These are phyloP conservation scores for Cercis canadensis DNA, from an alignment of 306 rosid species.

Conservation along the genomic window DNA sequence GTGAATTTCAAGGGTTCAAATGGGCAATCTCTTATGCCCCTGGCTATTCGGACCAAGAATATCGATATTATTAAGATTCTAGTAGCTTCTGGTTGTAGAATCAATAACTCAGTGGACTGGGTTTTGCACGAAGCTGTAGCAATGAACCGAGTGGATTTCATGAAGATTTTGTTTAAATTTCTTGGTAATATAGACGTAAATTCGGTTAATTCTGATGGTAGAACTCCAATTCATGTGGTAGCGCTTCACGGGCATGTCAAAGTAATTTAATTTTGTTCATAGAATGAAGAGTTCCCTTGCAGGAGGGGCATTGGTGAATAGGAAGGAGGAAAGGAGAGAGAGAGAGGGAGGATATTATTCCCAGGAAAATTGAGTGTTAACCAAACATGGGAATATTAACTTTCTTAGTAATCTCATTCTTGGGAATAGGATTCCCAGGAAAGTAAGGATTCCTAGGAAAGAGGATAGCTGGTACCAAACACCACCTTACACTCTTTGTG, in stretches of 20 bases:
- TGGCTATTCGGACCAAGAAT: conserved; percentile 50
- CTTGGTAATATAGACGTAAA: conserved; percentile 46
- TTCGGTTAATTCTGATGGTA: conserved; percentile 44
- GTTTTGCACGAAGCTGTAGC: conserved; percentile 65
- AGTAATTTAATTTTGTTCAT: conserved; percentile 41
- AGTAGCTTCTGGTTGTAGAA: conserved; percentile 43
- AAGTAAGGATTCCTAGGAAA: too few relatives aligned
- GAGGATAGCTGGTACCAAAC: too few relatives aligned
- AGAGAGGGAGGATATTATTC: too few relatives aligned
- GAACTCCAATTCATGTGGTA: conserved; percentile 69
- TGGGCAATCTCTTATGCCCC: conserved; percentile 47
- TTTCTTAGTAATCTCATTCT: too few relatives aligned
- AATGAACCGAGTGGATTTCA: conserved; percentile 57
- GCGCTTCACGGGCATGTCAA: conserved; percentile 61
- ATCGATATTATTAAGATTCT: conserved; percentile 48
- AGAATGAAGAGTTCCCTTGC: too few relatives aligned
- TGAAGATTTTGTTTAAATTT: conserved; percentile 47
- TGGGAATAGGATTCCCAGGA: too few relatives aligned
- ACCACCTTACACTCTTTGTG: too few relatives aligned
- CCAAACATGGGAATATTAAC: too few relatives aligned
- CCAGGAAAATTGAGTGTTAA: too few relatives aligned
- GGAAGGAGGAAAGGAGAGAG: too few relatives aligned
- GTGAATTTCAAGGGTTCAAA: conserved; percentile 45
- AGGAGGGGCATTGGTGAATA: too few relatives aligned
- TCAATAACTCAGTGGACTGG: conserved; percentile 38